These are phyloP conservation scores for Pleurozium schreberi DNA, from an alignment of 225 moss, liverwort and hornwort genomes.

Conservation along the genomic window DNA sequence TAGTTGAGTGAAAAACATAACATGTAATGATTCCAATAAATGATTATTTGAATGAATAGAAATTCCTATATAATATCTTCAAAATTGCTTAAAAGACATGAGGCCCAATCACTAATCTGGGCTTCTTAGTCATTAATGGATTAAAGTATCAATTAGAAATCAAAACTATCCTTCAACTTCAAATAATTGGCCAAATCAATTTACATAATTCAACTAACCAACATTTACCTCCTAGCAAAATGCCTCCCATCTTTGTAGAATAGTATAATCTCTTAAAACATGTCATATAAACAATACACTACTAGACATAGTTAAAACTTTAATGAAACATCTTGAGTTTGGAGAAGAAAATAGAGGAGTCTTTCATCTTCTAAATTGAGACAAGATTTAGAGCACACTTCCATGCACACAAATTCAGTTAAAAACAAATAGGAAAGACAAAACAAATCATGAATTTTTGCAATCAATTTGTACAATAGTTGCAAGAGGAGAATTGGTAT, in stretches of 20 bases:
- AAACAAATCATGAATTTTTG: background rate
- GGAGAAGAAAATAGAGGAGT: too few species aligned
- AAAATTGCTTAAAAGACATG: background rate
- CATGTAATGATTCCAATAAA: too few species aligned
- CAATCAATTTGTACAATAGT: background rate
- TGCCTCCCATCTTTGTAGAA: background rate
- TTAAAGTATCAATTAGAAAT: background rate
- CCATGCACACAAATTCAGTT: accelerated
- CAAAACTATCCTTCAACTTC: background rate
- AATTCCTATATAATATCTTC: background rate
- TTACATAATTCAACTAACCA: background rate
- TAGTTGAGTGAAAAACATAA: background rate
- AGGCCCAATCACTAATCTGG: accelerated
- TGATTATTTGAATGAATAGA: background rate
- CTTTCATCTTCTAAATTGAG: background rate
- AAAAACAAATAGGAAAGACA: background rate
- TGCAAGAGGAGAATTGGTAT: background rate
- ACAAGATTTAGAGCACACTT: background rate
- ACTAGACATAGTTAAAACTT: background rate
- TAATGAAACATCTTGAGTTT: background rate
- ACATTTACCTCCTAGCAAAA: background rate
- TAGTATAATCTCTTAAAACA: background rate
- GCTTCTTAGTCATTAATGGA: background rate
- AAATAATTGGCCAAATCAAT: too few species aligned
- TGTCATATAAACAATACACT: background rate